Conservation (phyloP, 2,329 filamentous ascomycete genomes). For the Domatiomyces catenatus region DNA sequence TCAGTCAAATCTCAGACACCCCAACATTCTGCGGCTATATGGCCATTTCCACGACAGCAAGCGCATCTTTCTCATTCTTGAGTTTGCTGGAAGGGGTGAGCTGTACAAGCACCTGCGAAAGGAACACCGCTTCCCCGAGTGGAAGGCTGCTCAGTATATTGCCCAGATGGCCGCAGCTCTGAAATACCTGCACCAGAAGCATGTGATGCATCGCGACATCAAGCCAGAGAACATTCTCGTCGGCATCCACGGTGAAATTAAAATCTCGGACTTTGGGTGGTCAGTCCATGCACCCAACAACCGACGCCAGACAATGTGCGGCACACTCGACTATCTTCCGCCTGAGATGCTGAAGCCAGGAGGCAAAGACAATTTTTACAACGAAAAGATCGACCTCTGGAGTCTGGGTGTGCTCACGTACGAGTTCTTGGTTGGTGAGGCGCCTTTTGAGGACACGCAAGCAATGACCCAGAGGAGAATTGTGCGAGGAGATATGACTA, state of each 20-base stretch:
- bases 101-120: conserved; percentile 73
- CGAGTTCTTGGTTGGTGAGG: conserved; percentile 90
- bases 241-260: conserved; percentile 93
- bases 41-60: conserved; percentile 83
- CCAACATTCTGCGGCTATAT: conserved; percentile 69
- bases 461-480: conserved; percentile 91
- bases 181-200: conserved; percentile 86
- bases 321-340: conserved; percentile 90
- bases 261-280: conserved; percentile 97
- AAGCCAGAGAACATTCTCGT: conserved; percentile 96
- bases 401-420: conserved; percentile 88
- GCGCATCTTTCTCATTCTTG: conserved; percentile 72
- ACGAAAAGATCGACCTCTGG: conserved; percentile 93
- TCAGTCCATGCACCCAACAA: conserved; percentile 95
- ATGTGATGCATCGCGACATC: conserved; percentile 94
- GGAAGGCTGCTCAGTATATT: conserved; percentile 74
- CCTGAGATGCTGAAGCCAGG: conserved; percentile 91
- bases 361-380: conserved; percentile 72
- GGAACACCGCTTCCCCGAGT: conserved; percentile 67
- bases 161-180: conserved; percentile 83
- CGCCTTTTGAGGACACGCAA: conserved; percentile 89
- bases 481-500: conserved; percentile 74
- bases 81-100: conserved; percentile 74
- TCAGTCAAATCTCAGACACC: conserved; percentile 71
- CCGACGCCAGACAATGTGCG: conserved; percentile 85